These are phyloP conservation scores for Coniophora puteana DNA, from an alignment of 1,284 basidiomycete genomes.

Conservation along the genomic window DNA sequence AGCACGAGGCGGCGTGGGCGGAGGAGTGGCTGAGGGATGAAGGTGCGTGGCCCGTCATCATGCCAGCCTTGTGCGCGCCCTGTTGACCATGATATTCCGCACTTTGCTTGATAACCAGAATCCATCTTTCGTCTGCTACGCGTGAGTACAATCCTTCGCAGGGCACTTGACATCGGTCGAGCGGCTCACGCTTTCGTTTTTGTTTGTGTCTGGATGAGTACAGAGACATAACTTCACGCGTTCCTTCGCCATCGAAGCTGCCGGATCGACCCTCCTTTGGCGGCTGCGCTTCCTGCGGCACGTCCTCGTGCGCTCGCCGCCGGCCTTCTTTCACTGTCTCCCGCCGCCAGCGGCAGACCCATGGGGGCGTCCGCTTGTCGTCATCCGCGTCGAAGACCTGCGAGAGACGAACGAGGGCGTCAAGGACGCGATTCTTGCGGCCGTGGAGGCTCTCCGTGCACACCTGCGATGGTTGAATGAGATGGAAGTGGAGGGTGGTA, in stretches of 20 bases:
- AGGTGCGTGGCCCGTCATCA: slow-evolving; percentile 34
- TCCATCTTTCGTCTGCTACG: slow-evolving; percentile 64
- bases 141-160: slow-evolving; percentile 35
- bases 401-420: slow-evolving; percentile 35
- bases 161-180: slow-evolving; percentile 8
- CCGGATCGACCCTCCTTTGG: slow-evolving; percentile 56
- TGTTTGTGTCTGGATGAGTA: slow-evolving; percentile 10
- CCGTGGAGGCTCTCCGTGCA: slow-evolving; percentile 51
- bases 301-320: slow-evolving; percentile 19
- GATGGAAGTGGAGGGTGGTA: no score
- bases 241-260: slow-evolving; percentile 59
- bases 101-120: slow-evolving; percentile 34
- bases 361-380: slow-evolving; percentile 58
- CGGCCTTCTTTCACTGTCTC: slow-evolving; percentile 42
- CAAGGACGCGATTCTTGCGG: slow-evolving; percentile 41
- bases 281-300: slow-evolving; percentile 48
- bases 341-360: slow-evolving; percentile 50
- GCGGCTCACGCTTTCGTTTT: slow-evolving; percentile 11
- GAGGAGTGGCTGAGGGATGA: slow-evolving; percentile 60
- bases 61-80: slow-evolving; percentile 5
- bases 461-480: slow-evolving; percentile 37
- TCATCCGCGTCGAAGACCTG: slow-evolving; percentile 34
- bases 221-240: slow-evolving; percentile 68
- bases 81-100: slow-evolving; percentile 2
- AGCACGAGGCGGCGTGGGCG: slow-evolving; percentile 44